Percentiles rank a stretch among this genome's conserved stretches.
Conservation (phyloP, 2,329 filamentous ascomycete species). For the Orbilia blumenaviensis region DNA sequence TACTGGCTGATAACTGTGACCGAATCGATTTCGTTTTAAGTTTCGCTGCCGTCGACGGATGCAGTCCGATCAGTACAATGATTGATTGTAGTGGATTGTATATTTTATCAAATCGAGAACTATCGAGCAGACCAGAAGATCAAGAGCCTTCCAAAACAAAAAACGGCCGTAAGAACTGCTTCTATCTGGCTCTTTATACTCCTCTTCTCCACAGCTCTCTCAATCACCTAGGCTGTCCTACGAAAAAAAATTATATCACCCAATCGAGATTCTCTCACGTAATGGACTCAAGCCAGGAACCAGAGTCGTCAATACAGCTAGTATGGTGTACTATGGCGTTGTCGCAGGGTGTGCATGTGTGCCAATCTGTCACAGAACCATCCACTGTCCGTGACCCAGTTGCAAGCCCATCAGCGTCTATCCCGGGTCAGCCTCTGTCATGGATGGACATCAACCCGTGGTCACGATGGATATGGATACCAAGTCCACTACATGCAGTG, state of each 20-base stretch:
- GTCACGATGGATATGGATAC: conserved; percentile 30
- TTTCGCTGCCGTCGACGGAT: neutral
- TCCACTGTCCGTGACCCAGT: neutral
- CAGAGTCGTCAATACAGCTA: conserved; percentile 7
- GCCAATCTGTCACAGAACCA: neutral
- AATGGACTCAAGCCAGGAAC: conserved; percentile 45
- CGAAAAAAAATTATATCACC: conserved; percentile 12
- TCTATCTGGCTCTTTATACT: conserved; percentile 4
- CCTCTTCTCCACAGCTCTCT: neutral
- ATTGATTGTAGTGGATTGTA: too few species aligned
- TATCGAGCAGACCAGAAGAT: too few species aligned
- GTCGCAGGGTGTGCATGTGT: conserved; percentile 5
- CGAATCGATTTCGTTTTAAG: neutral
- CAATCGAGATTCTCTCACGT: conserved; percentile 54
- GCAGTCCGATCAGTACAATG: too few species aligned
- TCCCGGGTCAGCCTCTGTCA: conserved; percentile 8
- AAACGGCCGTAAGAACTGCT: too few species aligned
- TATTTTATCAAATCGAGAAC: too few species aligned
- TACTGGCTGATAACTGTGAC: neutral
- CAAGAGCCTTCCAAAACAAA: too few species aligned
- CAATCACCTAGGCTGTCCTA: conserved; percentile 27
- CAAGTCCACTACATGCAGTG: too few species aligned
- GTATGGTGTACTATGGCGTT: conserved; percentile 12
- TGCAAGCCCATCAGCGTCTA: conserved; percentile 30
- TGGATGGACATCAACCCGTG: conserved; percentile 1